Evolutionary conservation across 768 basidiomycete species (phyloP).

Genomic region (Leccinum barrowsii): DNA sequence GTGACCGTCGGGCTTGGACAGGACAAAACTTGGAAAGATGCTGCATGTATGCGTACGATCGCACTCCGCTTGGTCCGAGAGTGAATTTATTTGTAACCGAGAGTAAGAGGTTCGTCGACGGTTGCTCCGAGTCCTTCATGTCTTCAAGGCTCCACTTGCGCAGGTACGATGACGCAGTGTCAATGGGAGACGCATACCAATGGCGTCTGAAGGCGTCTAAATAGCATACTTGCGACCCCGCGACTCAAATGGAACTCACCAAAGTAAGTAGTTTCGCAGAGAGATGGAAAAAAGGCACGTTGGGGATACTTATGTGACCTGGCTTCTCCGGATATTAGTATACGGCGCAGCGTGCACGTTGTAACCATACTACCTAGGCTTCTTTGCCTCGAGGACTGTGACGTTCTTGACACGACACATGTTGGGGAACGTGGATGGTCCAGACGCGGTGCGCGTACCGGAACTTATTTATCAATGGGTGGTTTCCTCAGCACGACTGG

Average conservation of each 20-base stretch:
- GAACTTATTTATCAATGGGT: too few relatives aligned
- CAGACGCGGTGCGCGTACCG: not conserved
- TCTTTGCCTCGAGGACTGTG: not conserved
- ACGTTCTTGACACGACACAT: not conserved
- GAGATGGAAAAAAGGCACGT: not conserved
- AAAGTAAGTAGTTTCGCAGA: not conserved
- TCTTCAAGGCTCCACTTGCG: not conserved
- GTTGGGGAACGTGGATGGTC: not conserved
- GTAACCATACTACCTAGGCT: not conserved
- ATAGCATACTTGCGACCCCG: constrained; percentile 3
- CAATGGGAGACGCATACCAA: constrained; percentile 8
- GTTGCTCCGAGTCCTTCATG: not conserved
- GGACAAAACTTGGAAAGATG: not conserved
- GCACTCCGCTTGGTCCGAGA: not conserved
- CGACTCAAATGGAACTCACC: constrained; percentile 11
- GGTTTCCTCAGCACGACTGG: too few relatives aligned
- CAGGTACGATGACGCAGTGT: not conserved
- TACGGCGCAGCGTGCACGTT: not conserved
- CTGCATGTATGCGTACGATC: constrained; percentile 1
- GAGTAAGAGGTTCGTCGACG: not conserved
- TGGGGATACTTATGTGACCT: not conserved
- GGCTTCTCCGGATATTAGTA: not conserved
- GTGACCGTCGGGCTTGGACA: not conserved
- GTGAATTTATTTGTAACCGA: not conserved
- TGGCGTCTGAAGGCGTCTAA: not conserved